Conservation (phyloP, 2,329 filamentous ascomycete genomes). For the Arthrocladium fulminans region DNA sequence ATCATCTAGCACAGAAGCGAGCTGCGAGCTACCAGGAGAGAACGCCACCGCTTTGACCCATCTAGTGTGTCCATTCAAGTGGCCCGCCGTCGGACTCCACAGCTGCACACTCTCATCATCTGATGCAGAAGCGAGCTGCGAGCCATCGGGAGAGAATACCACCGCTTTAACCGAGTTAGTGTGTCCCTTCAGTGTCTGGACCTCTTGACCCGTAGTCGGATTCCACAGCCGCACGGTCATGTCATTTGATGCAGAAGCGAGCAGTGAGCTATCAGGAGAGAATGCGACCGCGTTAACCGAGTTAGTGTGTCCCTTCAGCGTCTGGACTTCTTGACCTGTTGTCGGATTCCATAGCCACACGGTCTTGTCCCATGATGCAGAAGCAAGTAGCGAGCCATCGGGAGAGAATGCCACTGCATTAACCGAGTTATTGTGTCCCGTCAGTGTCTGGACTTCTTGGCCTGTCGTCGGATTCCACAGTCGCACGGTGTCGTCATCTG, state of each 20-base stretch:
- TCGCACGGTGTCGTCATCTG: constrained; percentile 15
- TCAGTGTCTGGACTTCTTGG: constrained; percentile 11
- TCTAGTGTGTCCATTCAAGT: constrained; percentile 20
- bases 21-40: constrained; percentile 21
- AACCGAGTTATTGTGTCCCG: constrained; percentile 19
- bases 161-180: too few species aligned
- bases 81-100: constrained; percentile 15
- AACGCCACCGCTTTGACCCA: constrained; percentile 22
- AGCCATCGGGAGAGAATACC: too few species aligned
- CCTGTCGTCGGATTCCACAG: constrained; percentile 17
- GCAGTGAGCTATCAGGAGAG: too few species aligned
- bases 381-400: too few species aligned
- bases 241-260: constrained; percentile 17
- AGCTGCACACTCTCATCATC: constrained; percentile 17
- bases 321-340: constrained; percentile 21
- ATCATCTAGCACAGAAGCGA: constrained; percentile 24
- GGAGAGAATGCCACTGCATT: constrained; percentile 24
- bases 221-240: too few species aligned
- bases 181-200: too few species aligned
- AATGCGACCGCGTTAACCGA: constrained; percentile 15
- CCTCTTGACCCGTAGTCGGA: too few species aligned
- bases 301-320: constrained; percentile 15
- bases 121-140: too few species aligned
- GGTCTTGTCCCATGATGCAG: constrained; percentile 21
- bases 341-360: constrained; percentile 24